Evolutionary conservation across 2,329 filamentous ascomycete genomes (phyloP), one percentile per base, ranked within the genome.

Genomic region (Nannizzia gypsea): DNA sequence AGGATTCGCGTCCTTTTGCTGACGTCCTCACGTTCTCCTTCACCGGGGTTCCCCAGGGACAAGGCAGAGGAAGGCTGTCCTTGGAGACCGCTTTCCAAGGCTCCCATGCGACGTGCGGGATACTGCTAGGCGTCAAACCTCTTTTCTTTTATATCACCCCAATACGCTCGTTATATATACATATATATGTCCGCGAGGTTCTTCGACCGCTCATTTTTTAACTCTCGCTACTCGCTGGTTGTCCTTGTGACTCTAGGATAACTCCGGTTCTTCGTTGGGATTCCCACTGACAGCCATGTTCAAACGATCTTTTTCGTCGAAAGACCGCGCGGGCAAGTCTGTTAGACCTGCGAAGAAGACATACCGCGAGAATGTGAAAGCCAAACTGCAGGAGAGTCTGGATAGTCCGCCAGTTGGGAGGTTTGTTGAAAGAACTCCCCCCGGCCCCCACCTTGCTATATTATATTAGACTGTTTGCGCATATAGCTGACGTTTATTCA

Each of bases 321-420:
- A 86, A 75, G 87, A 92, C 76, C 88, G 90, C 71, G 88, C 91
- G 75, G 88, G 89, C 79, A 96, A 96, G 84, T 81, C 87, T 76
- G 81, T 84, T 74, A 91, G 89, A 81, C 81, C 87, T 74, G 71
- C 75, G 70, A 89, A 86, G 80, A 93, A 87, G 81, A 82, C 80
- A 67, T 82, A 83, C 73, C 84, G 87, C 80, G 88, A 92, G 78
- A 81, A 85, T 70, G 81, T 85, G 76, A 93, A 91, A 82, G 80
- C 86, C 81, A 93, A 89, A 83, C 81, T 95, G 83, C 86, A 92
- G 77, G 87, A 88, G 79, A 91, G 87, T 76, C 80, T 90, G 74
- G 84, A 87, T 68, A 82, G 76, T 73, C 77, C 77, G 65, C 74
- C 70, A 64, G 74, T 77, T 74, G 79, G 76, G 70, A 78, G 73